Base-by-base conservation (phyloP, 805 yeast genomes). In the Teunomyces lycoperdinae region DNA sequence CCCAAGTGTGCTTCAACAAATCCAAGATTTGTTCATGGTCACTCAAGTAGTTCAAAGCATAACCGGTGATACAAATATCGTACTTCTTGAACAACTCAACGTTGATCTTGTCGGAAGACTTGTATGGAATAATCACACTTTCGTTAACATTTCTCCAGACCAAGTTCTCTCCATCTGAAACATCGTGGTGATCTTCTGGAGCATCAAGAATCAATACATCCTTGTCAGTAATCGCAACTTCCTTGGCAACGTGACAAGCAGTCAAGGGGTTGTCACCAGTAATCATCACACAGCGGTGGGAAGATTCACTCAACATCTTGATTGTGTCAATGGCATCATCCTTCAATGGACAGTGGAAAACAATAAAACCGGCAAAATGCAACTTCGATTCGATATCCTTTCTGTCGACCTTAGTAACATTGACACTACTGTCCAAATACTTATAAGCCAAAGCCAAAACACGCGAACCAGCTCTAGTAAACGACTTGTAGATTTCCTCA, bases 241-340 rank as follows among this genome's bases (percentile, higher is more conserved):
- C 96, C 58, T 84, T 84, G 17, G 98, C 98, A 58, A 94, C 99
- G 65, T 92, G 97, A 51, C 94, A 94, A 29, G 99, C 99, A 56
- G 99, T 94, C 63, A 94, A 80, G 34, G 99, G 97, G 68, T 92
- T 94, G 70, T 94, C 99, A 77, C 99, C 99, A 43, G 99, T 94
- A 58, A 94, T 94, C 99, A 94, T 94, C 38, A 94, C 83, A 65
- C 89, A 88, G 64, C 99, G 89, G 67, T 94, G 99, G 46, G 92
- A 83, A 0, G 97, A 90, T 63, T 89, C 96, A 68, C 89, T 92
- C 68, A 94, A 78, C 97, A 90, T 92, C 61, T 81, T 77, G 56
- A 94, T 84, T 35, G 96, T 86, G 56, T 84, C 95, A 63, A 89
- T 74, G 32, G 99, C 99, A 71, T 94, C 99, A 32, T 77, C 78